A percentile compares a stretch with the other conserved stretches of the same genome.
phyloP scores from a whole-genome alignment of 495 filamentous ascomycete species.

The Aspergillus sparsus region DNA sequence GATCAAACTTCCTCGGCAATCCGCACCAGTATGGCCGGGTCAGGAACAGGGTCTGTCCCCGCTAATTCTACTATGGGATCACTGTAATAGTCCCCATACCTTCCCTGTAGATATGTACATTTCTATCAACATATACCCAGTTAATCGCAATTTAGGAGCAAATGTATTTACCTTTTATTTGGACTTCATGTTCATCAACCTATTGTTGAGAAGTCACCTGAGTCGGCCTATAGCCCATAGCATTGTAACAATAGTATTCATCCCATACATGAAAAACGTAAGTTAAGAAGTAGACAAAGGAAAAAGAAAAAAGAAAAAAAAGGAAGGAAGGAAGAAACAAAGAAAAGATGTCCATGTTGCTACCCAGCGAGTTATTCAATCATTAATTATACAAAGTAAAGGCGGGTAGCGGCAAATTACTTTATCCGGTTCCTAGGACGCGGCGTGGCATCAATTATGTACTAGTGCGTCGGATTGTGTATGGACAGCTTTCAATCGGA shows the following conservation, averaged over 20 bases:
- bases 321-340: neutral
- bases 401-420: slow-evolving; percentile 9
- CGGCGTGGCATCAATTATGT: slow-evolving; percentile 33
- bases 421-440: slow-evolving; percentile 17
- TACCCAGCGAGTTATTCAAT: too few species aligned
- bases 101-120: slow-evolving; percentile 11
- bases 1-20: slow-evolving; percentile 22
- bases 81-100: slow-evolving; percentile 10
- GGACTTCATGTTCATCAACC: neutral
- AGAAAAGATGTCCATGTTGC: too few species aligned
- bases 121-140: slow-evolving; percentile 17
- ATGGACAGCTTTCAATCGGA: slow-evolving; percentile 24
- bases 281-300: too few species aligned
- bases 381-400: neutral
- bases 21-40: slow-evolving; percentile 25
- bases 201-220: neutral
- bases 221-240: too few species aligned
- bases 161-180: neutral
- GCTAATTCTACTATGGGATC: slow-evolving; percentile 27
- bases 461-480: slow-evolving; percentile 13
- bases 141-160: slow-evolving; percentile 17
- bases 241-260: too few species aligned
- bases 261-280: too few species aligned
- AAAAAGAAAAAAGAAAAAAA: too few species aligned
- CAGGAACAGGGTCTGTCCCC: slow-evolving; percentile 15